These are phyloP conservation scores for Geranium brycei DNA, from an alignment of 345 rosid genomes.

Conservation along the genomic window DNA sequence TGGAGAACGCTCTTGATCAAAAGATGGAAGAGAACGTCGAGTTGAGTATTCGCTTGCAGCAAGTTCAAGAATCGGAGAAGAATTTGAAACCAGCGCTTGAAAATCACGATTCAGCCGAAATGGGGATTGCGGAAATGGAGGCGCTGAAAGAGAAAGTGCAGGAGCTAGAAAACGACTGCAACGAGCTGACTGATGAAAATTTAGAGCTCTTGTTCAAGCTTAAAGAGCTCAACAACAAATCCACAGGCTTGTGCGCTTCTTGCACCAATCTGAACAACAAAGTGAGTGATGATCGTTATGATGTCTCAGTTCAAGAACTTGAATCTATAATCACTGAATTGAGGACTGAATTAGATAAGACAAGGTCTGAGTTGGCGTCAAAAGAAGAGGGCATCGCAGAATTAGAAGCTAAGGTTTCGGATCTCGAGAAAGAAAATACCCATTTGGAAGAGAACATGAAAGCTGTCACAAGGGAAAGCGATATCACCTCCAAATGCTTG, in stretches of 20 bases:
- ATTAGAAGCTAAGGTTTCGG: slow-evolving; percentile 20
- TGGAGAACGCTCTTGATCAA: slow-evolving; percentile 17
- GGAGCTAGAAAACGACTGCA: slow-evolving; percentile 46
- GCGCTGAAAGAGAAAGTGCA: slow-evolving; percentile 30
- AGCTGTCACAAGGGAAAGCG: slow-evolving; percentile 20
- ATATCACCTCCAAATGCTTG: slow-evolving; percentile 27
- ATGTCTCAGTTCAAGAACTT: slow-evolving; percentile 17
- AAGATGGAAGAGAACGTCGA: slow-evolving; percentile 18
- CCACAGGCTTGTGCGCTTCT: slow-evolving; percentile 8
- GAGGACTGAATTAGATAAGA: slow-evolving; percentile 13
- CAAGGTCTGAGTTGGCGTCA: slow-evolving; percentile 14
- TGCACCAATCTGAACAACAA: slow-evolving; percentile 1
- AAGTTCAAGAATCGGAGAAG: slow-evolving; percentile 26
- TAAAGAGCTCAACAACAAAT: slow-evolving; percentile 20
- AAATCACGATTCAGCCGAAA: too few relatives aligned
- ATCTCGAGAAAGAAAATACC: slow-evolving; percentile 23
- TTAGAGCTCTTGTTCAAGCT: slow-evolving; percentile 35
- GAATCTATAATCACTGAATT: slow-evolving; percentile 23
- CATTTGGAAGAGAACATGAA: slow-evolving; percentile 27
- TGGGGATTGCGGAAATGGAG: slow-evolving; percentile 23
- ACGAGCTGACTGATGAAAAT: slow-evolving; percentile 54
- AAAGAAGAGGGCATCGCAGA: slow-evolving; percentile 29
- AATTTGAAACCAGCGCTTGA: slow-evolving; percentile 24
- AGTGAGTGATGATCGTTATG: slow-evolving; percentile 19
- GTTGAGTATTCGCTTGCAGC: slow-evolving; percentile 15